A percentile compares a stretch with the other conserved stretches of the same genome.
phyloP scores from a whole-genome alignment of 306 rosid genomes.

The Quercus robur region DNA sequence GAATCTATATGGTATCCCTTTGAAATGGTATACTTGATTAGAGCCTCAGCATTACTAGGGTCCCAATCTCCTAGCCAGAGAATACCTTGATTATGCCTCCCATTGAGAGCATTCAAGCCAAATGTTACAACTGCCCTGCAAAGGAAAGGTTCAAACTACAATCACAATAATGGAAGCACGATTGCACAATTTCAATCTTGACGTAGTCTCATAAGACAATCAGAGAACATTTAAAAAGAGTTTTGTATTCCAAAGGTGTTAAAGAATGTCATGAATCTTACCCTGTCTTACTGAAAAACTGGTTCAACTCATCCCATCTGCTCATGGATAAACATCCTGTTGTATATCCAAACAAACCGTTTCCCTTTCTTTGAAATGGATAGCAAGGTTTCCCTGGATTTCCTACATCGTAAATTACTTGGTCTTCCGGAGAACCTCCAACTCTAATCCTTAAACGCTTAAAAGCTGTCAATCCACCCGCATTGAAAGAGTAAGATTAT shows the following conservation, averaged over 20 bases:
- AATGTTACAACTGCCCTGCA: slow-evolving; percentile 78
- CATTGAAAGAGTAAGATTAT: slow-evolving; percentile 24
- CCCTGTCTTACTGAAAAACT: slow-evolving; percentile 76
- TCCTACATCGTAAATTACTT: slow-evolving; percentile 70
- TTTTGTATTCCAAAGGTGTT: background rate
- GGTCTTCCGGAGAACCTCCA: slow-evolving; percentile 96
- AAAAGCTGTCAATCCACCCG: slow-evolving; percentile 62
- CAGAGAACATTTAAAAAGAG: background rate
- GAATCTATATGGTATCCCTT: slow-evolving; percentile 75
- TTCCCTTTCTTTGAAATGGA: slow-evolving; percentile 59
- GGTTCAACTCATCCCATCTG: slow-evolving; percentile 93
- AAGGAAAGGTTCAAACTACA: slow-evolving; percentile 10
- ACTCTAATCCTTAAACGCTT: slow-evolving; percentile 84
- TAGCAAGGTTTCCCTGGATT: slow-evolving; percentile 63
- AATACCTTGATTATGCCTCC: slow-evolving; percentile 50
- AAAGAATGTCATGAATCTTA: slow-evolving; percentile 29
- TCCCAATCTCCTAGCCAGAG: slow-evolving; percentile 94
- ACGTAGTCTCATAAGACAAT: background rate
- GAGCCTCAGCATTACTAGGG: slow-evolving; percentile 54
- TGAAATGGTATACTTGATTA: slow-evolving; percentile 68
- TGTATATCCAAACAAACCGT: slow-evolving; percentile 76
- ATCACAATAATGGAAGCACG: background rate
- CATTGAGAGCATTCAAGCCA: slow-evolving; percentile 88
- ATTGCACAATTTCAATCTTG: background rate
- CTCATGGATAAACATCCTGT: slow-evolving; percentile 83